Conservation (phyloP, 2,329 filamentous ascomycete genomes). For the Calonectria ilicicola region DNA sequence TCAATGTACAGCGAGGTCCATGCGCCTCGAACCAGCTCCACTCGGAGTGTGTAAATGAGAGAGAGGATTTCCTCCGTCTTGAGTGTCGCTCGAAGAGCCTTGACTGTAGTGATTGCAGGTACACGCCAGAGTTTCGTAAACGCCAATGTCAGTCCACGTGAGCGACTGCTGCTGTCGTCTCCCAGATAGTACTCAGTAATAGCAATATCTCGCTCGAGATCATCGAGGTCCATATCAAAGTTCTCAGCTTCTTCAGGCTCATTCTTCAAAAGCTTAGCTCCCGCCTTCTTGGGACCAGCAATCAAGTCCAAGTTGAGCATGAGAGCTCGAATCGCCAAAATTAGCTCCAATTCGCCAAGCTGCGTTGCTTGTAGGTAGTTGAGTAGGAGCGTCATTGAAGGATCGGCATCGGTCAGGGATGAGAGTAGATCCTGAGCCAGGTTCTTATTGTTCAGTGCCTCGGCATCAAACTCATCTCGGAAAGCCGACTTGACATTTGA, state of each 20-base stretch:
- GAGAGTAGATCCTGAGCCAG: slow-evolving; percentile 72
- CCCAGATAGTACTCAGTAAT: slow-evolving; percentile 76
- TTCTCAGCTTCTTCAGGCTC: slow-evolving; percentile 46
- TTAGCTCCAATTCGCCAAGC: slow-evolving; percentile 74
- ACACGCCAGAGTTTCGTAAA: slow-evolving; percentile 78
- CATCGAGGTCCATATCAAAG: slow-evolving; percentile 67
- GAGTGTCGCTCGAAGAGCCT: slow-evolving; percentile 72
- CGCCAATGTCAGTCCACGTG: slow-evolving; percentile 73
- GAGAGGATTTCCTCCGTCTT: slow-evolving; percentile 76
- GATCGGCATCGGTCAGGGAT: slow-evolving; percentile 74
- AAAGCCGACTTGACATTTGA: slow-evolving; percentile 71
- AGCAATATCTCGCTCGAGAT: slow-evolving; percentile 74
- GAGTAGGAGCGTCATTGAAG: slow-evolving; percentile 74
- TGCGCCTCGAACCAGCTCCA: slow-evolving; percentile 79
- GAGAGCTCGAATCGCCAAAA: slow-evolving; percentile 73
- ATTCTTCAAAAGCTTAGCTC: slow-evolving; percentile 47
- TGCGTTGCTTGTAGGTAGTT: slow-evolving; percentile 74
- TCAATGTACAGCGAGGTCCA: slow-evolving; percentile 82
- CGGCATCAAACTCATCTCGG: slow-evolving; percentile 58
- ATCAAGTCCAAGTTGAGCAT: slow-evolving; percentile 77
- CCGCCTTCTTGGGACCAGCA: slow-evolving; percentile 52
- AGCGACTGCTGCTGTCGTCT: slow-evolving; percentile 72
- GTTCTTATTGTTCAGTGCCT: slow-evolving; percentile 58
- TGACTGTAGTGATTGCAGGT: slow-evolving; percentile 69
- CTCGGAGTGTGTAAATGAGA: slow-evolving; percentile 78